Base-by-base conservation (phyloP, 192 early-diverging fungal species). In the Lunasporangiospora selenospora region DNA sequence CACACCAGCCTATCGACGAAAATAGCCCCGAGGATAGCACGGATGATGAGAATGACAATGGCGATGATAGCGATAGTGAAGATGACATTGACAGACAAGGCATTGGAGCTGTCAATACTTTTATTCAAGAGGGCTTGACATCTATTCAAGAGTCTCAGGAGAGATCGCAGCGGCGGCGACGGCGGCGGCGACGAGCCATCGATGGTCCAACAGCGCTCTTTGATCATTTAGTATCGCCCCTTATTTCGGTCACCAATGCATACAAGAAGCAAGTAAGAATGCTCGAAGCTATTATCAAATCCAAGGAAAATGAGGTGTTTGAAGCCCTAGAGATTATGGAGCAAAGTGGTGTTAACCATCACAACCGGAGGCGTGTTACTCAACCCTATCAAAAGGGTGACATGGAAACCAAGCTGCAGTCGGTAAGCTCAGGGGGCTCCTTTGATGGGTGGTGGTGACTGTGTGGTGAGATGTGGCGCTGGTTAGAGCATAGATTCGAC, bases 261-360 rank as follows among this genome's bases (percentile, higher is more conserved):
- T 73, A 73, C 18, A 53, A 55, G 31, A 55, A 50, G 13, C 69
- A 63, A 34, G 31, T 33, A 34, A 57, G 42, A 7, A 34, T 16
- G 6, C 16, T 51, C 21, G 69, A 73, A 26, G 19, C 34, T 10
- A 30, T 63, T 5, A 61, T 73, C 33, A 63, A 62, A 23, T 30
- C 60, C 23, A 73, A 73, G 24, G 69, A 73, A 26, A 57, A 63
- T 26, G 69, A 73, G 18, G 69, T 73, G 6, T 49, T 62, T 26
- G 69, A 73, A 26, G 60, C 69, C 7, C 38, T 73, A 2, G 69
- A 73, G 60, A 40, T 73, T 41, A 10, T 73, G 49, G 69, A 63
- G 36, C 60, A 62, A 12, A 52, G 46, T 41, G 69, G 69, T 1
- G 32, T 63, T 9, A 51, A 40, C 3, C 62, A 73, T 41, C 59